Conservation (phyloP, 2,329 filamentous ascomycete species). For the Bimuria novae-zelandiae region DNA sequence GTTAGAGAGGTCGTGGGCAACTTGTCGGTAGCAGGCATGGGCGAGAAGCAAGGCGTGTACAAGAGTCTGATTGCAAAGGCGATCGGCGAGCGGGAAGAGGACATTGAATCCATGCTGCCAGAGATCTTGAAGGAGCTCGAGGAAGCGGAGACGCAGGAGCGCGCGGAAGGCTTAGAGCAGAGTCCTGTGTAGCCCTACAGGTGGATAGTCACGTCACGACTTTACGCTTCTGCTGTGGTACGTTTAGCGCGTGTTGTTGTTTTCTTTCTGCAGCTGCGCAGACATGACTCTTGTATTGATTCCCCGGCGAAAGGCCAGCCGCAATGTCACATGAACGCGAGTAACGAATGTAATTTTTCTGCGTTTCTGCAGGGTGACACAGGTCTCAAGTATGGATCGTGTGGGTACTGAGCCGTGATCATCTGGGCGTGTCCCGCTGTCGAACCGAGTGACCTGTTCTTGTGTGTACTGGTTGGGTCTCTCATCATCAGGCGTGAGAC, state of each 20-base stretch:
- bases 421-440: too few species aligned
- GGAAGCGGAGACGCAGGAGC: slow-evolving; percentile 50
- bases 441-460: not conserved
- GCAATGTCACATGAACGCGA: slow-evolving; percentile 2
- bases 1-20: slow-evolving; percentile 72
- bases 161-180: slow-evolving; percentile 40
- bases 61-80: slow-evolving; percentile 70
- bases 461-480: too few species aligned
- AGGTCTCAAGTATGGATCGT: too few species aligned
- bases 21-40: slow-evolving; percentile 69
- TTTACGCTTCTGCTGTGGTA: not conserved
- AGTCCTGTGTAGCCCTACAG: slow-evolving; percentile 30
- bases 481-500: not conserved
- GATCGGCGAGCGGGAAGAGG: slow-evolving; percentile 69
- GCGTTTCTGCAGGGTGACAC: too few species aligned
- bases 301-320: slow-evolving; percentile 11
- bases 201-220: not conserved
- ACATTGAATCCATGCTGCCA: slow-evolving; percentile 65
- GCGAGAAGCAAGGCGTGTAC: slow-evolving; percentile 76
- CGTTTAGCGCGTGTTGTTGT: not conserved
- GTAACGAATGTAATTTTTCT: not conserved
- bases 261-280: not conserved
- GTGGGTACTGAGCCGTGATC: too few species aligned
- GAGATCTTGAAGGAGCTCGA: slow-evolving; percentile 57
- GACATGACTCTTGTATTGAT: slow-evolving; percentile 9